Percentiles rank a stretch among this genome's conserved stretches.
Conservation (phyloP, 2,329 filamentous ascomycete species). For the Colletotrichum tropicale region DNA sequence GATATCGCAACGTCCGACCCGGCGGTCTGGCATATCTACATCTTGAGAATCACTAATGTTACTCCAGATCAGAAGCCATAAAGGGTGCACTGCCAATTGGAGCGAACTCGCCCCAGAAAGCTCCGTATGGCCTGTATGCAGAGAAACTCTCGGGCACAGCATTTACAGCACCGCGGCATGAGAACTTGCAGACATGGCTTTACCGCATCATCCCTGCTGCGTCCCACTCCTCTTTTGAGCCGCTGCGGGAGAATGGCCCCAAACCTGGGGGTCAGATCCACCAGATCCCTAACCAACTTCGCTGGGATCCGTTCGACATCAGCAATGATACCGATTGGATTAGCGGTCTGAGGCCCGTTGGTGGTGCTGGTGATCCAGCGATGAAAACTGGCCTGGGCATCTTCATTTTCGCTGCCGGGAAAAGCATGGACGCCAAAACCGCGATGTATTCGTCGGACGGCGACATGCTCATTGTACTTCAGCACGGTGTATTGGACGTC, state of each 20-base stretch:
- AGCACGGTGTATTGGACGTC: slow-evolving; percentile 68
- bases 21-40: fast-evolving
- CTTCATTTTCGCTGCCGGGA: slow-evolving; percentile 71
- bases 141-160: slow-evolving; percentile 69
- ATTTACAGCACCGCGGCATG: slow-evolving; percentile 62
- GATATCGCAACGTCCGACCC: fast-evolving
- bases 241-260: slow-evolving; percentile 27
- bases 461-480: slow-evolving; percentile 70
- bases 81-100: slow-evolving; percentile 69
- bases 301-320: slow-evolving; percentile 82
- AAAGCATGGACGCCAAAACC: slow-evolving; percentile 68
- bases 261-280: slow-evolving; percentile 61
- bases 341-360: slow-evolving; percentile 61
- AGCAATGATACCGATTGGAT: slow-evolving; percentile 43
- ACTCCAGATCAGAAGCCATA: slow-evolving; percentile 65
- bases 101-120: slow-evolving; percentile 75
- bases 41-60: not conserved
- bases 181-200: slow-evolving; percentile 65
- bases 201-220: slow-evolving; percentile 63
- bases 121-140: slow-evolving; percentile 70
- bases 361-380: slow-evolving; percentile 73
- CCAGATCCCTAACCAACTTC: slow-evolving; percentile 81
- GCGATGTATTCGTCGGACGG: slow-evolving; percentile 76
- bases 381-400: slow-evolving; percentile 73
- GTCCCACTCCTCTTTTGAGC: slow-evolving; percentile 46